Base-by-base conservation (phyloP, 495 filamentous ascomycete species). In the Durotheca rogersii region DNA sequence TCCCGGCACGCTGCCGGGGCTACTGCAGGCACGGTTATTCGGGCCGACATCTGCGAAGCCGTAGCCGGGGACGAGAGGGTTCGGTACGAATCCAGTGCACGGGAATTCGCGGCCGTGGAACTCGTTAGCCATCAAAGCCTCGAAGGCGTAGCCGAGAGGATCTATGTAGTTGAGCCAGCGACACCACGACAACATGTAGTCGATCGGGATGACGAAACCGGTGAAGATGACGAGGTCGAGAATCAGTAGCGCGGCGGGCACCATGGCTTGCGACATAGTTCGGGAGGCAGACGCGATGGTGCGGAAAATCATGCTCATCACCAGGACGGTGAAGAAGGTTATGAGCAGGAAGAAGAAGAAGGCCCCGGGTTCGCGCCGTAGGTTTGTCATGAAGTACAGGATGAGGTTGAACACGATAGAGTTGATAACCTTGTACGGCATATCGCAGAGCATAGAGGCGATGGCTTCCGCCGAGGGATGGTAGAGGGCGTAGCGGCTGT, bases 111-210 rank as follows among this genome's bases (percentile, higher is more conserved):
- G 81, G 23, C 69, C 65, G 53, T 80, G 74, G 64, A 93, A 96
- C 66, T 96, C 90, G 61, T 96, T 96, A 56, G 94, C 81, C 83
- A 96, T 88, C 7, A 96, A 68, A 2, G 83, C 74, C 67, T 96
- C 90, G 60, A 95, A 96, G 1, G 86, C 82, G 55, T 95, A 96
- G 1, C 81, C 83, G 31, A 96, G 81, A 4, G 90, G 90, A 53
- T 95, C 84, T 9, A 96, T 65, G 52, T 89, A 96, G 55, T 89
- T 88, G 27, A 96, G 72, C 91, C 91, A 95, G 21, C 87, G 77
- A 56, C 87, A 88, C 86, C 90, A 96, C 1, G 71, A 75, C 9
- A 84, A 81, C 89, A 95, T 95, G 59, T 85, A 81, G 29, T 65
- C 66, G 31, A 81, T 79, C 0, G 90, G 91, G 52, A 97, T 88